These are phyloP conservation scores for Botrytis paeoniae DNA, from an alignment of 2,329 filamentous ascomycete genomes.

Conservation along the genomic window DNA sequence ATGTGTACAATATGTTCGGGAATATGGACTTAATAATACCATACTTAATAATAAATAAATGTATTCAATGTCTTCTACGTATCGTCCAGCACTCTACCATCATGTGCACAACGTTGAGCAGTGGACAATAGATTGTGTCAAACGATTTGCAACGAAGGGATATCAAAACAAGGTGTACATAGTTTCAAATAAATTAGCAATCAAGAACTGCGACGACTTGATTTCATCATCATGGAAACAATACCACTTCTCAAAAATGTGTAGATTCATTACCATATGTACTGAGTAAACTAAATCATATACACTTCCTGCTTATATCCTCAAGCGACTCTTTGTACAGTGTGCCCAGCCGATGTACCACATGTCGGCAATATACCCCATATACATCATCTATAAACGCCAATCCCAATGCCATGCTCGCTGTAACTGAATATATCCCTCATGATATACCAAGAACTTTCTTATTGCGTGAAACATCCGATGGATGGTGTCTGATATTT, in stretches of 20 bases:
- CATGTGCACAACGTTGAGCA: not conserved
- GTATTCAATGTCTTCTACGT: not conserved
- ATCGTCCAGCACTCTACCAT: too few relatives aligned
- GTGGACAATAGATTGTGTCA: rapidly evolving
- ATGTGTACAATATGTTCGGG: not conserved
- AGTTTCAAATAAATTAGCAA: not conserved
- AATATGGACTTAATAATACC: not conserved
- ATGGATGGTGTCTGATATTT: not conserved
- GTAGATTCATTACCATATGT: slow-evolving; percentile 5
- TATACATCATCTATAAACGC: slow-evolving; percentile 5
- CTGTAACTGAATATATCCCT: not conserved
- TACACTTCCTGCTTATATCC: not conserved
- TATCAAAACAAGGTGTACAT: not conserved
- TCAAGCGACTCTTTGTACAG: slow-evolving; percentile 5
- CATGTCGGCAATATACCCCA: not conserved
- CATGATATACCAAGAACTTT: not conserved
- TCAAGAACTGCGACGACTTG: not conserved
- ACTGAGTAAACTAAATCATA: not conserved
- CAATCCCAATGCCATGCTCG: not conserved
- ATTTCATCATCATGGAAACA: not conserved
- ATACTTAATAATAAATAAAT: slow-evolving; percentile 1
- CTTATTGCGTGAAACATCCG: not conserved
- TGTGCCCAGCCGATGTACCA: not conserved
- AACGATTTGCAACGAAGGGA: not conserved
- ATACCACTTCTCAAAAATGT: not conserved